phyloP scores from a whole-genome alignment of 2,329 filamentous ascomycete species.

The Colletotrichum euphorbiae region DNA sequence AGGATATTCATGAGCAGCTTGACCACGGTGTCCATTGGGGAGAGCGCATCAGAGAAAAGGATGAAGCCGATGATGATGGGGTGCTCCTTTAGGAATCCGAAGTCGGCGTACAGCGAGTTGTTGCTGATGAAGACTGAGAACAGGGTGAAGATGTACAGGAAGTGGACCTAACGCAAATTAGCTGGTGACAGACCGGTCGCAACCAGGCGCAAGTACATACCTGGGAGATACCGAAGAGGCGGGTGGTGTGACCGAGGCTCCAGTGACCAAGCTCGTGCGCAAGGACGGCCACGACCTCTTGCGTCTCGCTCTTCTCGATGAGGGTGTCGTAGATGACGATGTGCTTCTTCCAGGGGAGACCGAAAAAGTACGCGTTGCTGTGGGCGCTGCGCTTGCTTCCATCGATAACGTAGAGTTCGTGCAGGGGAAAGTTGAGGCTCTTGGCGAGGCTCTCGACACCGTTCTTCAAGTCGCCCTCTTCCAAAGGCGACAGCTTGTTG shows the following conservation, averaged over 20 bases:
- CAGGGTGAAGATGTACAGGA: conserved; percentile 96
- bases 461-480: conserved; percentile 88
- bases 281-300: conserved; percentile 94
- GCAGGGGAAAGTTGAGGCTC: conserved; percentile 89
- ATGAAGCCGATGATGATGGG: conserved; percentile 98
- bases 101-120: conserved; percentile 86
- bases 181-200: neutral
- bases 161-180: conserved; percentile 73
- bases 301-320: conserved; percentile 91
- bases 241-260: conserved; percentile 94
- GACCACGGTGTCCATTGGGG: conserved; percentile 92
- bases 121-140: conserved; percentile 99
- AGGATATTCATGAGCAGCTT: conserved; percentile 97
- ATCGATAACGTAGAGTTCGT: conserved; percentile 94
- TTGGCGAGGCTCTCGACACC: conserved; percentile 86
- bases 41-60: conserved; percentile 95
- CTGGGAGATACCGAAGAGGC: conserved; percentile 87
- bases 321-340: conserved; percentile 99
- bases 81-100: conserved; percentile 85
- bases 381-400: conserved; percentile 89
- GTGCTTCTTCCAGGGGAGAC: conserved; percentile 99
- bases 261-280: conserved; percentile 98
- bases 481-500: conserved; percentile 95
- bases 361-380: conserved; percentile 95
- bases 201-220: conserved; percentile 55